Conservation (phyloP, 1,284 basidiomycete genomes). For the Ceratobasidium theobromae region DNA sequence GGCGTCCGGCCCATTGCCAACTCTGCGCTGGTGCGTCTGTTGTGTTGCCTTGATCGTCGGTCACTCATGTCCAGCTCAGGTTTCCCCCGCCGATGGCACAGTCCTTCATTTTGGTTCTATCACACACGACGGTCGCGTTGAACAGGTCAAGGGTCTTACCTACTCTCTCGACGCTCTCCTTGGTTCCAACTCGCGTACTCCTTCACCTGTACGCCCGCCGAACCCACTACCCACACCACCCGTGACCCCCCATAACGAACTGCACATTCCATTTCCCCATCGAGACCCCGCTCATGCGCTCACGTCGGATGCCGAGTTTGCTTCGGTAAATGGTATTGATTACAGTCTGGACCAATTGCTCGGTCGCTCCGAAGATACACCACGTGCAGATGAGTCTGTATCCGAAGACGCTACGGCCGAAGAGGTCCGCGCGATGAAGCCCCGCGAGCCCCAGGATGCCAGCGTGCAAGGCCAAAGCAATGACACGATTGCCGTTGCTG, state of each 20-base stretch:
- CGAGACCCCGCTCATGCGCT: conserved; percentile 57
- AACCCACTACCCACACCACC: conserved; percentile 49
- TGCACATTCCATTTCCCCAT: conserved; percentile 50
- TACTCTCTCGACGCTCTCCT: conserved; percentile 94
- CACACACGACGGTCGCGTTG: conserved; percentile 72
- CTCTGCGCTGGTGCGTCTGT: conserved; percentile 68
- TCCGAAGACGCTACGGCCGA: conserved; percentile 35
- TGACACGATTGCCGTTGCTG: conserved; percentile 52
- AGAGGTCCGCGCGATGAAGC: conserved; percentile 11
- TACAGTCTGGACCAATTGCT: conserved; percentile 89
- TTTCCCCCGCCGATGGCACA: conserved; percentile 82
- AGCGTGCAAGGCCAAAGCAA: conserved; percentile 1
- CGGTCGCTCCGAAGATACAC: conserved; percentile 43
- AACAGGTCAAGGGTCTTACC: conserved; percentile 97
- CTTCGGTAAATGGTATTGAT: conserved; percentile 94
- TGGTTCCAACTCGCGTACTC: conserved; percentile 53
- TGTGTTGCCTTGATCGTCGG: background rate
- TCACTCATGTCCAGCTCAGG: conserved; percentile 15
- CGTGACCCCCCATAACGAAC: conserved; percentile 41
- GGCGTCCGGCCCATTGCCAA: conserved; percentile 81
- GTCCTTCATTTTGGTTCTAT: conserved; percentile 93
- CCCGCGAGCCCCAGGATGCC: conserved; percentile 1
- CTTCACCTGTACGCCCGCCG: conserved; percentile 38
- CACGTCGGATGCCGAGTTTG: conserved; percentile 76
- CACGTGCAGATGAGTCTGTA: conserved; percentile 36